phyloP scores from a whole-genome alignment of 192 early-diverging fungal species.

The Podila verticillata region DNA sequence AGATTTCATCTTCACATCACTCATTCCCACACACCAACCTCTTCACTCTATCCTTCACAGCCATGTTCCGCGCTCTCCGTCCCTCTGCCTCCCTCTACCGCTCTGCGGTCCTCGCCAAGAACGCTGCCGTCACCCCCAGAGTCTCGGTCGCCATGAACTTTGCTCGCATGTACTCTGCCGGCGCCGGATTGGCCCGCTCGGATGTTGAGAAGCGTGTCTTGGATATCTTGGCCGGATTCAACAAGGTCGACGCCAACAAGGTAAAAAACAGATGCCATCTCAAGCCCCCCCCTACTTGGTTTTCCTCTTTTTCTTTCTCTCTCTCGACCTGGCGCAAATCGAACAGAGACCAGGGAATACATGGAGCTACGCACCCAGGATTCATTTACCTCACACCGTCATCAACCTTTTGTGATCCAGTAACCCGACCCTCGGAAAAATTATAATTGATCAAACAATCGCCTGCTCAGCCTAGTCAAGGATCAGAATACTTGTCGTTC shows the following conservation, averaged over 20 bases:
- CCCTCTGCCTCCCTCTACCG: constrained; percentile 50
- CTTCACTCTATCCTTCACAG: neutral
- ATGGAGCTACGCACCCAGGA: too few relatives aligned
- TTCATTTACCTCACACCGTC: too few relatives aligned
- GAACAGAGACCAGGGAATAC: too few relatives aligned
- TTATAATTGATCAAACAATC: too few relatives aligned
- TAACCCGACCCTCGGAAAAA: too few relatives aligned
- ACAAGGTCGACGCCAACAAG: constrained; percentile 94
- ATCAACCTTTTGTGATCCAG: too few relatives aligned
- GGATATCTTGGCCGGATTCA: constrained; percentile 92
- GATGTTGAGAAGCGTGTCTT: constrained; percentile 89
- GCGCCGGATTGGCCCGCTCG: constrained; percentile 65
- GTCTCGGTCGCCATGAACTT: constrained; percentile 47
- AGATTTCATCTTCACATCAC: constrained; percentile 1
- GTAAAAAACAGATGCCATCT: constrained; percentile 59
- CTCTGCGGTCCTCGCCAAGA: constrained; percentile 48
- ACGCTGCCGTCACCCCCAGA: constrained; percentile 27
- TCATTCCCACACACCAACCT: neutral
- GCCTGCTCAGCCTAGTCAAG: too few relatives aligned
- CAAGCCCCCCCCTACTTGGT: neutral
- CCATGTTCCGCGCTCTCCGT: constrained; percentile 51
- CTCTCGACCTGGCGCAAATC: too few relatives aligned
- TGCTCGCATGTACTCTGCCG: constrained; percentile 80
- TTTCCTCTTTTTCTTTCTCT: neutral
- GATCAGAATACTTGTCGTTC: too few relatives aligned